Percentiles rank a stretch among this genome's conserved stretches.
These are phyloP conservation scores for Penicillium italicum DNA, from an alignment of 2,329 filamentous ascomycete species.

Conservation along the genomic window DNA sequence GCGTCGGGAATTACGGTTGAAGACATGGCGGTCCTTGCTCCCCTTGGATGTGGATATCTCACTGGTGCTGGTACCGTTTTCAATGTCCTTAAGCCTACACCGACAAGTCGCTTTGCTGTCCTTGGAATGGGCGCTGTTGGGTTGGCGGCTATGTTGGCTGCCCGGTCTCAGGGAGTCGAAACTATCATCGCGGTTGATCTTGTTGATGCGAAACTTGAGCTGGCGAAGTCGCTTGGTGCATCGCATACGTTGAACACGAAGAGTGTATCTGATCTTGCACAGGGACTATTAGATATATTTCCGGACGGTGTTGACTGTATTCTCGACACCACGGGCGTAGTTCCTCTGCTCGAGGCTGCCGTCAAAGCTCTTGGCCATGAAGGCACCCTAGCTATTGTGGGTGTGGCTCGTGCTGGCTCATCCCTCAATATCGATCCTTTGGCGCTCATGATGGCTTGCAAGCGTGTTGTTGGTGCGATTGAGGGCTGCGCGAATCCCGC, in stretches of 20 bases:
- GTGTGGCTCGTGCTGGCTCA: conserved; percentile 26
- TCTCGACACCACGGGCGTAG: conserved; percentile 34
- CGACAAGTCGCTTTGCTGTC: conserved; percentile 22
- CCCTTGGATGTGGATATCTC: conserved; percentile 33
- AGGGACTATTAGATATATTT: conserved; percentile 27
- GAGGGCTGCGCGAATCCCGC: conserved; percentile 32
- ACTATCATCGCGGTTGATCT: conserved; percentile 48
- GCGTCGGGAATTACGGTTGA: conserved; percentile 8
- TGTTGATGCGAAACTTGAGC: conserved; percentile 39
- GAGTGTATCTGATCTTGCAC: conserved; percentile 25
- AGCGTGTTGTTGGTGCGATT: conserved; percentile 33
- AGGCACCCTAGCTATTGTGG: conserved; percentile 35
- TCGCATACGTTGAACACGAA: conserved; percentile 41
- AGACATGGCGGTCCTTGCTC: conserved; percentile 28
- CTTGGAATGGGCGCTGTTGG: conserved; percentile 32
- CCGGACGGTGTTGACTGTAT: conserved; percentile 27
- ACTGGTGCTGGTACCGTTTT: conserved; percentile 35
- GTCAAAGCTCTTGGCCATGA: conserved; percentile 30
- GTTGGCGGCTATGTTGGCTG: conserved; percentile 21
- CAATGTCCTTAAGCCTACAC: conserved; percentile 26
- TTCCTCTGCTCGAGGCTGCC: conserved; percentile 28
- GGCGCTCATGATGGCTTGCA: conserved; percentile 26
- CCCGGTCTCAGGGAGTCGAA: conserved; percentile 18
- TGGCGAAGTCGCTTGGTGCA: conserved; percentile 47
- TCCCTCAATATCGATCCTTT: conserved; percentile 28